A percentile compares a stretch with the other conserved stretches of the same genome.
Evolutionary conservation across 2,329 filamentous ascomycete genomes (phyloP).

Genomic region (Aspergillus tanneri): DNA sequence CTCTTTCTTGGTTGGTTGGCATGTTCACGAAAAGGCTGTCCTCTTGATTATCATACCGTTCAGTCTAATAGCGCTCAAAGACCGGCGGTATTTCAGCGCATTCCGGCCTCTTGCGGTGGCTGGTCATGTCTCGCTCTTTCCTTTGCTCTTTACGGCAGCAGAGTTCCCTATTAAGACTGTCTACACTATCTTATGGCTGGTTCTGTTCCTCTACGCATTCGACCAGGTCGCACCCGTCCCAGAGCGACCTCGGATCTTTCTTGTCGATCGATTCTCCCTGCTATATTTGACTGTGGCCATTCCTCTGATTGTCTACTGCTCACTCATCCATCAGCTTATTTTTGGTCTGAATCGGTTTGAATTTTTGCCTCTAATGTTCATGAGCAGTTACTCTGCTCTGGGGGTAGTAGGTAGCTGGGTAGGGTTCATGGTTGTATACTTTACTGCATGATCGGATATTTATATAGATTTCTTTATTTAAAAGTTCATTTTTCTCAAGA

Average conservation of each 20-base stretch:
- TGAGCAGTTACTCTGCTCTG: conserved; percentile 86
- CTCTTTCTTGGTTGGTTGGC: conserved; percentile 97
- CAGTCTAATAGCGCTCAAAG: conserved; percentile 84
- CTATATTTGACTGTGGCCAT: conserved; percentile 88
- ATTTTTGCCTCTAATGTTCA: conserved; percentile 96
- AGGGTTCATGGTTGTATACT: conserved; percentile 90
- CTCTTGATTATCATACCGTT: conserved; percentile 93
- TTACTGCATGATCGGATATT: conserved; percentile 49
- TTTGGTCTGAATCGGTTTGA: conserved; percentile 74
- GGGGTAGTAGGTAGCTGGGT: conserved; percentile 97
- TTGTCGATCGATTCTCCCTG: conserved; percentile 86
- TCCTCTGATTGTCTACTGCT: conserved; percentile 85
- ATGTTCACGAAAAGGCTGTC: conserved; percentile 97
- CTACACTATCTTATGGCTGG: conserved; percentile 89
- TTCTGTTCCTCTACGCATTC: conserved; percentile 81
- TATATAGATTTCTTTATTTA: background rate
- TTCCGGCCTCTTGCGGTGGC: conserved; percentile 90
- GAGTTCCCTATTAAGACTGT: conserved; percentile 93
- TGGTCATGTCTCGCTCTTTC: conserved; percentile 92
- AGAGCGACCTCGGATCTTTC: conserved; percentile 74
- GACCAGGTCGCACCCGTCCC: conserved; percentile 85
- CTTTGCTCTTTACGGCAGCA: conserved; percentile 83
- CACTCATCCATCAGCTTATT: conserved; percentile 74
- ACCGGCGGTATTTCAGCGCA: conserved; percentile 84
- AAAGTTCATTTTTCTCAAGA: too few species aligned